These are phyloP conservation scores for Talaromyces sp. DNA, from an alignment of 2,329 filamentous ascomycete species.

Conservation along the genomic window DNA sequence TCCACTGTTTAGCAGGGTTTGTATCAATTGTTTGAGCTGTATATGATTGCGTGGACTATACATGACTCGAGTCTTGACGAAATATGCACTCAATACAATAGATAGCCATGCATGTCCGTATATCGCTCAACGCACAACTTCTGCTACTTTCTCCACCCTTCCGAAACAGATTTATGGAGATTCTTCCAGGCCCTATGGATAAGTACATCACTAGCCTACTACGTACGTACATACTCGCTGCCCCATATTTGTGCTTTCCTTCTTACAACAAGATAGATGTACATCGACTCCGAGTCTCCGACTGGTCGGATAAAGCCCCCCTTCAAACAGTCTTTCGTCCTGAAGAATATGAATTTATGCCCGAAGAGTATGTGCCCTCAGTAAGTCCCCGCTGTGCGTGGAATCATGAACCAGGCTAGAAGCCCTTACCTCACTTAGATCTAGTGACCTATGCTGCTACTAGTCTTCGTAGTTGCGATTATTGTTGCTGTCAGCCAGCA, in stretches of 20 bases:
- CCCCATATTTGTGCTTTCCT: neutral
- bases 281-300: conserved; percentile 1
- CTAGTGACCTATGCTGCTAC: neutral
- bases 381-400: neutral
- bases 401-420: neutral
- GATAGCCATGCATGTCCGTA: neutral
- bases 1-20: neutral
- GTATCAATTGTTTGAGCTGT: neutral
- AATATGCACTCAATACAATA: neutral
- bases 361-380: neutral
- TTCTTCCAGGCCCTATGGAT: neutral
- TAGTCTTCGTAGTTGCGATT: neutral
- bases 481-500: neutral
- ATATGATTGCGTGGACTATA: neutral
- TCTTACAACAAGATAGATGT: neutral
- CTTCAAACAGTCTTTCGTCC: neutral
- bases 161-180: neutral
- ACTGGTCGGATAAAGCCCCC: neutral
- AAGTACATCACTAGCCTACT: neutral
- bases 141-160: neutral
- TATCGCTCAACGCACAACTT: neutral
- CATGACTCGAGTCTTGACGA: too few relatives aligned
- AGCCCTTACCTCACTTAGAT: conserved; percentile 1
- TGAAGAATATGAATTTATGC: neutral
- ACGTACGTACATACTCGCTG: neutral